These are phyloP conservation scores for Arabidopsis hybrid DNA, from an alignment of 441 rosid genomes.

Conservation along the genomic window DNA sequence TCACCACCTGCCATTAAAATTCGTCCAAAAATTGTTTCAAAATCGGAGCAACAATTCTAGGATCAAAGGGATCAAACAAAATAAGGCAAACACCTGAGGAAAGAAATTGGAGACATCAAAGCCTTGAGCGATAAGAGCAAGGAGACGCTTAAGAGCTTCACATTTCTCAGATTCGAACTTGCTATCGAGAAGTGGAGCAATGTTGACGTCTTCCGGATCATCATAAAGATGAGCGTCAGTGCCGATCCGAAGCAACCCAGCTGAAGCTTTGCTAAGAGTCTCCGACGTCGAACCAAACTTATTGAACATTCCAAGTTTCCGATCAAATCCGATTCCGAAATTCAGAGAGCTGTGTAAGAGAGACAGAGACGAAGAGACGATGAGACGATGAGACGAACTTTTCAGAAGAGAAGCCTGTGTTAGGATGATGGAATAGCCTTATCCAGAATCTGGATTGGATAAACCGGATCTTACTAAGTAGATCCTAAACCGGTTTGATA, in stretches of 20 bases:
- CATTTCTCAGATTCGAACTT: conserved; percentile 93
- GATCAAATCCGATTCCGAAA: conserved; percentile 34
- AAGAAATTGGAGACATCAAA: conserved; percentile 96
- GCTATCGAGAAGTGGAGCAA: conserved; percentile 87
- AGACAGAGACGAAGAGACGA: not conserved
- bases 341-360: conserved; percentile 5
- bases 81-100: conserved; percentile 67
- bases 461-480: not conserved
- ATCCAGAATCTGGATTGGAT: not conserved
- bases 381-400: conserved; percentile 23
- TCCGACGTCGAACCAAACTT: conserved; percentile 86
- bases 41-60: not conserved
- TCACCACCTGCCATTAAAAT: conserved; percentile 69
- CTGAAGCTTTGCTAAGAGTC: conserved; percentile 88
- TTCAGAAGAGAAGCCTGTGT: conserved; percentile 35
- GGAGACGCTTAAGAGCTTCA: conserved; percentile 95
- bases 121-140: conserved; percentile 95
- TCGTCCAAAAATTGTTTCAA: conserved; percentile 4
- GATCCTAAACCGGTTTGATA: conserved; percentile 1
- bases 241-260: conserved; percentile 82
- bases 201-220: conserved; percentile 93
- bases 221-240: conserved; percentile 96
- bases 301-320: conserved; percentile 57
- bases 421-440: conserved; percentile 25
- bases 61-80: conserved; percentile 5